Evolutionary conservation across 1,284 basidiomycete genomes (phyloP).

Genomic region (Trichosporon asahii): DNA sequence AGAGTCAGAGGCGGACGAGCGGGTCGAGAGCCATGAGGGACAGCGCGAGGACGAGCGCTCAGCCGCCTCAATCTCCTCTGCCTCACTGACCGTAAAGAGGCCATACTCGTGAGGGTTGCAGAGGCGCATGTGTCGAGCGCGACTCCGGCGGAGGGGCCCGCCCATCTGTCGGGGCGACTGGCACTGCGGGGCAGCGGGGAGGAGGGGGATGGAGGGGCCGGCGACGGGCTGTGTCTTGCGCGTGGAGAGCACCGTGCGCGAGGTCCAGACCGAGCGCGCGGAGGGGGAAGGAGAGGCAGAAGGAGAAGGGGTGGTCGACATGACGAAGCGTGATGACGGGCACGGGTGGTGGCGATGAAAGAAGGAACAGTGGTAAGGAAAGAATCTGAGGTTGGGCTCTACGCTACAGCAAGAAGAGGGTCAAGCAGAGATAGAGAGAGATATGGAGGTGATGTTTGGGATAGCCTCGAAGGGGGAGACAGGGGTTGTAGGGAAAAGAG

Average conservation of each 20-base stretch:
- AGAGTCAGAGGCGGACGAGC: neutral
- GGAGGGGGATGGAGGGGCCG: constrained; percentile 2
- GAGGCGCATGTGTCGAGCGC: constrained; percentile 33
- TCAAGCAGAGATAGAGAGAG: neutral
- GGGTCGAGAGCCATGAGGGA: neutral
- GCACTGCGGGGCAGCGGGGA: neutral
- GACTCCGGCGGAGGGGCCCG: constrained; percentile 27
- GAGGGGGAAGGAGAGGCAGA: neutral
- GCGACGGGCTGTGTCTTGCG: neutral
- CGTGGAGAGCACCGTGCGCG: neutral
- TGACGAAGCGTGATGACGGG: neutral
- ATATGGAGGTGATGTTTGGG: neutral
- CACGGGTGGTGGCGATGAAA: neutral
- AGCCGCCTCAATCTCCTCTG: constrained; percentile 20
- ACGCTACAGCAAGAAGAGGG: neutral
- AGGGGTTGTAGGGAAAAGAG: neutral
- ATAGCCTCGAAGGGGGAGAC: neutral
- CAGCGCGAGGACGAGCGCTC: neutral
- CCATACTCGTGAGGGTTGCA: constrained; percentile 33
- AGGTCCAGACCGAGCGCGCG: neutral
- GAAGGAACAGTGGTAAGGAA: neutral
- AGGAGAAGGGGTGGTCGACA: neutral
- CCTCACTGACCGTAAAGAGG: constrained; percentile 40
- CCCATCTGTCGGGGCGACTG: neutral
- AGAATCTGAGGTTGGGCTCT: neutral